Conservation (phyloP, 1,284 basidiomycete species). For the Austroboletus niveus region DNA sequence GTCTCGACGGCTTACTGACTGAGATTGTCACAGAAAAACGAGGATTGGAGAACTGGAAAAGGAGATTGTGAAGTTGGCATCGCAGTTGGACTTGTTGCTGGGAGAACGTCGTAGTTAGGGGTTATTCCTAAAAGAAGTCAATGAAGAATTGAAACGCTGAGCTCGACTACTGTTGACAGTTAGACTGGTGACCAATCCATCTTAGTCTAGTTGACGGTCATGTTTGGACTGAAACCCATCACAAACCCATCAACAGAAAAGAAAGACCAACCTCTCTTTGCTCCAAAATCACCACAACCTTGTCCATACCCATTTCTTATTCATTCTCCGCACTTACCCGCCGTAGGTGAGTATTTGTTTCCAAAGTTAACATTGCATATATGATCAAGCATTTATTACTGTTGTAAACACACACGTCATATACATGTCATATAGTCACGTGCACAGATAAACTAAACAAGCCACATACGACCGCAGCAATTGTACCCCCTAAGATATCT, state of each 20-base stretch:
- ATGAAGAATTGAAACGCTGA: slow-evolving; percentile 6
- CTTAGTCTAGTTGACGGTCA: no score
- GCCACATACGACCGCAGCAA: no score
- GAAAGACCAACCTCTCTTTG: slow-evolving; percentile 17
- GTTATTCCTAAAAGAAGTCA: slow-evolving; percentile 6
- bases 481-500: no score
- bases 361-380: slow-evolving; percentile 3
- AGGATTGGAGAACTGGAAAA: slow-evolving; percentile 50
- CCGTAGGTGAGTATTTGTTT: no score
- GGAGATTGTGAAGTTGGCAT: slow-evolving; percentile 53
- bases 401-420: no score
- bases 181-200: no score
- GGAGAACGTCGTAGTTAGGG: slow-evolving; percentile 32
- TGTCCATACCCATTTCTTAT: slow-evolving; percentile 11
- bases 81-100: slow-evolving; percentile 50
- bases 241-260: slow-evolving; percentile 17
- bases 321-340: slow-evolving; percentile 6
- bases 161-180: no score
- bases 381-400: slow-evolving; percentile 78
- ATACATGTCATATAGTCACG: no score
- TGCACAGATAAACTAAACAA: no score
- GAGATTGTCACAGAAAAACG: slow-evolving; percentile 35
- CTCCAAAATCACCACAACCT: slow-evolving; percentile 14
- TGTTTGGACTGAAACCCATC: no score
- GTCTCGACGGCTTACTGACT: slow-evolving; percentile 5